phyloP scores from a whole-genome alignment of 2,329 filamentous ascomycete species.

The Ceratocystis huliohia region DNA sequence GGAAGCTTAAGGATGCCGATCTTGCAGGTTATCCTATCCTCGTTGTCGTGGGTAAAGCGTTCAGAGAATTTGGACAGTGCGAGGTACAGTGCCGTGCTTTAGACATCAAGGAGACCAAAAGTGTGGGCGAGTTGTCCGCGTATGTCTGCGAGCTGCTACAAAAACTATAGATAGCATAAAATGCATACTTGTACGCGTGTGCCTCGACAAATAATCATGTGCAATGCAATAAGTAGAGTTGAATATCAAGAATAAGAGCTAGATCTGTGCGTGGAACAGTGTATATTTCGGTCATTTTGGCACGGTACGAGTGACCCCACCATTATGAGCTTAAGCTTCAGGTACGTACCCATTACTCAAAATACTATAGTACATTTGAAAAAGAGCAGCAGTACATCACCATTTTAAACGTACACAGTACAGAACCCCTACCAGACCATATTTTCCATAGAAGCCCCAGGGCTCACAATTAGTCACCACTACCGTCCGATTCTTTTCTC shows the following conservation, averaged over 20 bases:
- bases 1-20: slow-evolving; percentile 87
- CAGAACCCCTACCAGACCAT: neutral
- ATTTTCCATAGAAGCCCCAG: neutral
- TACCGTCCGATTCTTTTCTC: too few species aligned
- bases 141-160: slow-evolving; percentile 37
- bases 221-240: neutral
- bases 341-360: neutral
- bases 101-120: slow-evolving; percentile 46
- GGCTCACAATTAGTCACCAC: neutral
- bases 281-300: neutral
- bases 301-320: slow-evolving; percentile 4
- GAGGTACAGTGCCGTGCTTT: slow-evolving; percentile 71
- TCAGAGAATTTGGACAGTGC: slow-evolving; percentile 44
- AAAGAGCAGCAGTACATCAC: slow-evolving; percentile 1
- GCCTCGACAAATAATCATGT: neutral
- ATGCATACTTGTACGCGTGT: neutral
- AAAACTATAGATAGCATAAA: neutral
- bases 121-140: slow-evolving; percentile 35
- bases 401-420: neutral
- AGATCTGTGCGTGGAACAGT: neutral
- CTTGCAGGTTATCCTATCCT: slow-evolving; percentile 76
- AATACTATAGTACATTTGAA: neutral
- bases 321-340: neutral
- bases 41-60: slow-evolving; percentile 62
- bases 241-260: neutral